Evolutionary conservation across 768 basidiomycete genomes (phyloP), one percentile per base, ranked within the genome.

Genomic region (Multifurca ochricompacta): DNA sequence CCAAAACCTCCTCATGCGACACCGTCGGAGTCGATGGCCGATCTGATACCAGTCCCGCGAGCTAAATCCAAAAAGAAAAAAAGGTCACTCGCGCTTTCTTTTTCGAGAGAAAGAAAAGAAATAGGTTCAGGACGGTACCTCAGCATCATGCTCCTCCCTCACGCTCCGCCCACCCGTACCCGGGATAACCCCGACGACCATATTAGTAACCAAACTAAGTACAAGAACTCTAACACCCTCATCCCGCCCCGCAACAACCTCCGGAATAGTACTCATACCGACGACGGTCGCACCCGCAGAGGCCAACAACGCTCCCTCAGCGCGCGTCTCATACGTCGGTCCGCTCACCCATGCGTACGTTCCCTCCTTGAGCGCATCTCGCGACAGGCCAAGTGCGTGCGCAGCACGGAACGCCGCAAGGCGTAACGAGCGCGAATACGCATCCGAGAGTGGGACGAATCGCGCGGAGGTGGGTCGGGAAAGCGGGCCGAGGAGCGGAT

Each of bases 191-290:
- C 56, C 56, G 16, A 42, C 82, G 10, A 94, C 92, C 63, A 77
- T 75, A 70, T 94, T 94, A 25, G 91, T 93, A 25, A 91, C 87
- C 52, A 94, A 75, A 60, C 87, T 91, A 39, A 94, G 71, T 4
- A 87, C 91, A 69, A 87, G 73, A 48, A 87, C 80, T 50, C 87
- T 77, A 51, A 94, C 61, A 0, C 83, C 85, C 63, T 83, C 85
- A 64, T 90, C 82, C 44, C 81, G 70, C 8, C 86, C 91, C 0
- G 81, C 86, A 21, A 92, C 72, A 23, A 94, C 91, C 69, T 94
- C 91, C 0, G 91, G 91, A 14, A 93, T 79, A 0, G 92, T 94
- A 61, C 87, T 91, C 91, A 94, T 94, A 2, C 91, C 91, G 2
- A 93, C 91, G n/a, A 92, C 86, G 62, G 91, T 89, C 1, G 85